These are phyloP conservation scores for Ceriops decandra DNA, from an alignment of 345 rosid species.

Conservation along the genomic window DNA sequence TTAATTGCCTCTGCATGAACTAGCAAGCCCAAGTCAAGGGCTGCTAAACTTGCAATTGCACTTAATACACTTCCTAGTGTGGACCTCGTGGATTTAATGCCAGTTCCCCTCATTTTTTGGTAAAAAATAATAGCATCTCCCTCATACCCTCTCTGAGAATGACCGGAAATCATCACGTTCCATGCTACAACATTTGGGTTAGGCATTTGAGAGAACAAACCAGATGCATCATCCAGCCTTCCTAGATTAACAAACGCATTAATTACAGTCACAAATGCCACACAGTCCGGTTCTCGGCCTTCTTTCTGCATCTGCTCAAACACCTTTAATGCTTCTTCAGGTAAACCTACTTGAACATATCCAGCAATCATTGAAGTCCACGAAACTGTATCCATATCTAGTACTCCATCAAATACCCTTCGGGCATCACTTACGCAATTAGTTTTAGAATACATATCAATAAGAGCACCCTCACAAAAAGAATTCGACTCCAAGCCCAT, in stretches of 20 bases:
- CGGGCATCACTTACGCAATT: slow-evolving; percentile 47
- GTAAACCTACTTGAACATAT: slow-evolving; percentile 59
- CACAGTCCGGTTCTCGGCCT: slow-evolving; percentile 64
- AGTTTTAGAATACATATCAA: slow-evolving; percentile 85
- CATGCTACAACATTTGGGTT: slow-evolving; percentile 77
- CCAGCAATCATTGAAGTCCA: slow-evolving; percentile 91
- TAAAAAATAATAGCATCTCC: slow-evolving; percentile 51
- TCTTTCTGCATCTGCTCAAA: slow-evolving; percentile 51
- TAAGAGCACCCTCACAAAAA: slow-evolving; percentile 68
- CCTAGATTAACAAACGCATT: slow-evolving; percentile 56
- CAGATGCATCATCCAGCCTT: slow-evolving; percentile 62
- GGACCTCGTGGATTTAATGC: slow-evolving; percentile 69
- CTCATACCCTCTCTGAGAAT: slow-evolving; percentile 66
- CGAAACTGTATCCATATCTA: slow-evolving; percentile 61
- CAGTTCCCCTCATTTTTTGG: slow-evolving; percentile 57
- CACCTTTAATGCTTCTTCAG: slow-evolving; percentile 58
- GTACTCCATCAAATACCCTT: slow-evolving; percentile 53
- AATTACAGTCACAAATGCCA: slow-evolving; percentile 62
- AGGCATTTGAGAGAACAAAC: slow-evolving; percentile 53
- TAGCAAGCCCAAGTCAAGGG: slow-evolving; percentile 56
- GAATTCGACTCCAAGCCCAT: slow-evolving; percentile 51
- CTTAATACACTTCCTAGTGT: slow-evolving; percentile 84
- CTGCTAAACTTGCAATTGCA: slow-evolving; percentile 55
- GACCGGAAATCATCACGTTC: slow-evolving; percentile 94
- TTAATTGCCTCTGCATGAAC: slow-evolving; percentile 90